These are phyloP conservation scores for Fusarium papillatum DNA, from an alignment of 2,329 filamentous ascomycete genomes.

Conservation along the genomic window DNA sequence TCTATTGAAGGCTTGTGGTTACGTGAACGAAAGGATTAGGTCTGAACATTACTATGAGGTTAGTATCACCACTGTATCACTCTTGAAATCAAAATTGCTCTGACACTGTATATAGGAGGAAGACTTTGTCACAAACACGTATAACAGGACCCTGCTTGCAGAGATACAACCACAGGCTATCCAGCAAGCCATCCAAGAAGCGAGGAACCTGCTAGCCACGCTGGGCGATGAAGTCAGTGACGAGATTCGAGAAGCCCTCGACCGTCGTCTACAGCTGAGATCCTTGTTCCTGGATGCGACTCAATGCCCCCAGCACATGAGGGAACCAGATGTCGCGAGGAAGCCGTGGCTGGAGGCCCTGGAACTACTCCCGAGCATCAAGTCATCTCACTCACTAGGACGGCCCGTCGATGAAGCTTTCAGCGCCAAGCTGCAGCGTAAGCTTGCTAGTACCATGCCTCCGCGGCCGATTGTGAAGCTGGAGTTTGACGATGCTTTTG, in stretches of 20 bases:
- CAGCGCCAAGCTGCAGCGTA: slow-evolving; percentile 91
- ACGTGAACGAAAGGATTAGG: slow-evolving; percentile 82
- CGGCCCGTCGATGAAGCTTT: slow-evolving; percentile 82
- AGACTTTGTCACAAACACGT: slow-evolving; percentile 95
- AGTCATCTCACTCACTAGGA: slow-evolving; percentile 72
- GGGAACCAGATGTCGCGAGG: slow-evolving; percentile 60
- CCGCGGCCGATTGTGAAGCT: slow-evolving; percentile 90
- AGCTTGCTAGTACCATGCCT: slow-evolving; percentile 92
- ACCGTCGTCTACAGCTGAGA: slow-evolving; percentile 76
- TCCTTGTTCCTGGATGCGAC: slow-evolving; percentile 71
- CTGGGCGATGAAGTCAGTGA: slow-evolving; percentile 54
- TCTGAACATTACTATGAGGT: slow-evolving; percentile 94
- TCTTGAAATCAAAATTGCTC: not conserved
- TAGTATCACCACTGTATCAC: slow-evolving; percentile 12
- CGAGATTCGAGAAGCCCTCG: slow-evolving; percentile 68
- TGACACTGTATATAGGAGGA: slow-evolving; percentile 75
- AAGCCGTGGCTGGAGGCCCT: slow-evolving; percentile 66
- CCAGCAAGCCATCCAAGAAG: slow-evolving; percentile 65
- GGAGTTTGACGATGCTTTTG: slow-evolving; percentile 78
- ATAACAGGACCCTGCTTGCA: slow-evolving; percentile 82
- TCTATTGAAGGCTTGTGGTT: slow-evolving; percentile 85
- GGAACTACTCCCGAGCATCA: slow-evolving; percentile 66
- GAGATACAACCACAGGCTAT: slow-evolving; percentile 71
- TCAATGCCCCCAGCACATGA: slow-evolving; percentile 61
- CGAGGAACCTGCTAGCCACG: slow-evolving; percentile 64